These are phyloP conservation scores for Eruca vesicaria DNA, from an alignment of 441 rosid genomes.

Conservation along the genomic window DNA sequence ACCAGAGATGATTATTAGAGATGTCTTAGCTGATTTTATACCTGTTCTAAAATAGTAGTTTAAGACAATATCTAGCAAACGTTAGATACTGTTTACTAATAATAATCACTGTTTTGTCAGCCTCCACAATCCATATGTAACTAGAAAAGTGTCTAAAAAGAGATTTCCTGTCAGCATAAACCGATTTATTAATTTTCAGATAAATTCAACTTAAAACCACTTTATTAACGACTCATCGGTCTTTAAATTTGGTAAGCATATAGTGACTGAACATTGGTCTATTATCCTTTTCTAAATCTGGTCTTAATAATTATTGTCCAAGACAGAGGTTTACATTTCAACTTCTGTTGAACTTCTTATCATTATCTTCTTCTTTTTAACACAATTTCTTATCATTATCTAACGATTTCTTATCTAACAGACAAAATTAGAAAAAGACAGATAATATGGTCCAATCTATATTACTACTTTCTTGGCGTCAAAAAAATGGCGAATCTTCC, in stretches of 20 bases:
- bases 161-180: background rate
- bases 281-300: background rate
- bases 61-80: background rate
- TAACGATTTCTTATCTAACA: too few relatives aligned
- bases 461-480: background rate
- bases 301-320: background rate
- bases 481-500: background rate
- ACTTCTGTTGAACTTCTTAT: background rate
- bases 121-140: background rate
- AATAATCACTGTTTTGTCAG: background rate
- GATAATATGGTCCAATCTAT: conserved; percentile 17
- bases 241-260: background rate
- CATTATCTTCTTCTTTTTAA: too few relatives aligned
- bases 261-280: background rate
- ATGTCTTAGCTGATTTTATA: background rate
- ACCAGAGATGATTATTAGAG: background rate
- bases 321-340: background rate
- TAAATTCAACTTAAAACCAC: background rate
- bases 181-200: background rate
- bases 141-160: background rate
- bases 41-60: background rate
- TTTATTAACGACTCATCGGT: background rate
- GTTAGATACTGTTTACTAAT: background rate
- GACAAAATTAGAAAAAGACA: conserved; percentile 32
- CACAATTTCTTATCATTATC: too few relatives aligned